Evolutionary conservation across 2,329 filamentous ascomycete species (phyloP).

Genomic region (Dryadomyces quercivorus): DNA sequence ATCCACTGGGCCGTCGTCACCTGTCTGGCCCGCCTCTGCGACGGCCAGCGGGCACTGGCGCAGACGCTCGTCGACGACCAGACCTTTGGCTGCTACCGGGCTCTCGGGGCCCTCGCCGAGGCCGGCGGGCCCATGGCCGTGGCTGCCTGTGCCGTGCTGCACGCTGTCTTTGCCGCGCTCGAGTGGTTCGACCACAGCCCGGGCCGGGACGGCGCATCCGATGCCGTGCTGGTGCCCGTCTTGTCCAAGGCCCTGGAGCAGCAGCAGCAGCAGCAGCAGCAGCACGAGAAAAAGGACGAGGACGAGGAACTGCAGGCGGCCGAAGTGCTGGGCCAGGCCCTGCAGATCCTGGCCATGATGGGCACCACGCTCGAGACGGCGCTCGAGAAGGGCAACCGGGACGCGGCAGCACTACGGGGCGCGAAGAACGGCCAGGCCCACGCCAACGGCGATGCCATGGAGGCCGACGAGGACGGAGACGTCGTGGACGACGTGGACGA

Average conservation of each 20-base stretch:
- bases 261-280: conserved; percentile 2
- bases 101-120: conserved; percentile 35
- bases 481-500: conserved; percentile 22
- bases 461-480: conserved; percentile 22
- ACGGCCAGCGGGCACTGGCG: conserved; percentile 36
- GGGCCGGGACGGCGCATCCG: conserved; percentile 34
- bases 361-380: conserved; percentile 45
- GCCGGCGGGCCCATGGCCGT: conserved; percentile 36
- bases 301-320: conserved; percentile 7
- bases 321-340: conserved; percentile 39
- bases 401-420: conserved; percentile 24
- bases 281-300: conserved; percentile 14
- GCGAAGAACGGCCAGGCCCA: conserved; percentile 18
- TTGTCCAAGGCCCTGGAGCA: conserved; percentile 28
- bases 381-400: conserved; percentile 30
- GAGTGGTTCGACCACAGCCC: conserved; percentile 39
- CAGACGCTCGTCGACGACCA: conserved; percentile 39
- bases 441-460: conserved; percentile 15
- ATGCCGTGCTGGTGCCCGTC: conserved; percentile 35
- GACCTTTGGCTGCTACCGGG: conserved; percentile 30
- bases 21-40: conserved; percentile 45
- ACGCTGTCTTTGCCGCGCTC: conserved; percentile 46
- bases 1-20: conserved; percentile 36
- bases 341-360: conserved; percentile 54
- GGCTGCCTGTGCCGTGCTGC: conserved; percentile 47